Base-by-base conservation (phyloP, 169 alveolate species). In the Plasmodium vinckei region DNA sequence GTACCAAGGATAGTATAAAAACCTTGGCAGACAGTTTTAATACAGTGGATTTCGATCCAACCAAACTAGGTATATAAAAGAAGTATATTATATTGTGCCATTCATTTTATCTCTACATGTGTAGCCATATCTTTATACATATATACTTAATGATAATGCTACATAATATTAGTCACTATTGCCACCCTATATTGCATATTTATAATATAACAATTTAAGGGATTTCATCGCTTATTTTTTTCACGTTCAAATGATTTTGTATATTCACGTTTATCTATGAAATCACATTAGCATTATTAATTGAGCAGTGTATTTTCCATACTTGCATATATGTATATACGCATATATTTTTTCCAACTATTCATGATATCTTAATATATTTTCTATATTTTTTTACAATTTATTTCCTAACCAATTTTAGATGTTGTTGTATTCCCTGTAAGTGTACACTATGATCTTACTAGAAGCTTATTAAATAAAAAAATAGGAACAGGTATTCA, bases 351-450 rank as follows among this genome's bases (percentile, higher is more conserved):
- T 19, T 47, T 13, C 53, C 25, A 51, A 87, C 6, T 17, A 10
- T n/a, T 5, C 69, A 13, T 25, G 46, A 51, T 27, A 65, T 27
- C 61, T 51, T 73, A 46, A 82, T 65, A 33, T 46, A 56, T 51
- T 72, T 57, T 39, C 5, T 51, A 77, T 88, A 49, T 47, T 46
- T 13, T 15, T 21, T 44, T 42, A 64, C 10, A 17, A 51, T 3
- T 33, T 33, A 33, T 15, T 51, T 51, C 59, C 59, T 15, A 51
- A 12, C 9, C 59, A 12, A 46, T 25, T 47, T 44, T 93, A 93
- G 98, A 97, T 39, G 98, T 97, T 10, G 94, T 91, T 53, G 92
- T 96, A 49, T 95, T 97, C 64, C 99, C 99, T 56, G 93, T 97
- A 53, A 92, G 92, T 61, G 82, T 97, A 17, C 99, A 97, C 87